These are phyloP conservation scores for Jackrogersella minutella DNA, from an alignment of 495 filamentous ascomycete species.

Conservation along the genomic window DNA sequence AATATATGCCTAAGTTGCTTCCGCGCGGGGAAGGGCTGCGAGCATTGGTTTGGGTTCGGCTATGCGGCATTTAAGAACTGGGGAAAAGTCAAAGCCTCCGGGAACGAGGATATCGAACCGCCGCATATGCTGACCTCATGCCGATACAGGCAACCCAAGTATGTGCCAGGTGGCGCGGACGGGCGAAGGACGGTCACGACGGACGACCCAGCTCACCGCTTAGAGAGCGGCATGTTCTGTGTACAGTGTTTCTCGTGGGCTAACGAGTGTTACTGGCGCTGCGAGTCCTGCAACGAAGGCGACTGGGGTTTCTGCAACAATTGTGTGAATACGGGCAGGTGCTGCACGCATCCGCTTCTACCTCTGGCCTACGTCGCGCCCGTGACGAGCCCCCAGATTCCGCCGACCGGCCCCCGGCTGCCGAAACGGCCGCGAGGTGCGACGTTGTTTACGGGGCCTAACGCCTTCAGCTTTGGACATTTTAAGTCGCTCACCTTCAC, in stretches of 20 bases:
- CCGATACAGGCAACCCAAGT: conserved; percentile 68
- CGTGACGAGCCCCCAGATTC: conserved; percentile 16
- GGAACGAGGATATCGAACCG: conserved; percentile 48
- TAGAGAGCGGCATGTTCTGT: conserved; percentile 88
- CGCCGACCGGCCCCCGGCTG: conserved; percentile 37
- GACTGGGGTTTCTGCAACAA: conserved; percentile 90
- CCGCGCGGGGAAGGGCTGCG: conserved; percentile 74
- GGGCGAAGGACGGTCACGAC: conserved; percentile 62
- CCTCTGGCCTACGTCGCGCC: conserved; percentile 61
- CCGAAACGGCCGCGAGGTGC: conserved; percentile 44
- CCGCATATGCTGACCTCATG: conserved; percentile 74
- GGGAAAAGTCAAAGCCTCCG: conserved; percentile 45
- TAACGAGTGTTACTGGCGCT: conserved; percentile 85
- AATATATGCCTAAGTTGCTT: conserved; percentile 84
- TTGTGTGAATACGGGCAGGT: conserved; percentile 79
- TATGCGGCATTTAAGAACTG: conserved; percentile 68
- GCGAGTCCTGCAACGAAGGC: conserved; percentile 82
- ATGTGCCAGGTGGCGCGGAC: conserved; percentile 55
- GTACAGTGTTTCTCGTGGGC: conserved; percentile 72
- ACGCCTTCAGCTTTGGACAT: conserved; percentile 44
- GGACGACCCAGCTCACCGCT: conserved; percentile 68
- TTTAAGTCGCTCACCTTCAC: conserved; percentile 68
- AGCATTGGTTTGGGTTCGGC: conserved; percentile 81
- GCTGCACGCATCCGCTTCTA: conserved; percentile 79
- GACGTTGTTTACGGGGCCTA: conserved; percentile 49